Evolutionary conservation across 345 rosid species (phyloP), one percentile per base, ranked within the genome.

Genomic region (Eucalyptus pauciflora): DNA sequence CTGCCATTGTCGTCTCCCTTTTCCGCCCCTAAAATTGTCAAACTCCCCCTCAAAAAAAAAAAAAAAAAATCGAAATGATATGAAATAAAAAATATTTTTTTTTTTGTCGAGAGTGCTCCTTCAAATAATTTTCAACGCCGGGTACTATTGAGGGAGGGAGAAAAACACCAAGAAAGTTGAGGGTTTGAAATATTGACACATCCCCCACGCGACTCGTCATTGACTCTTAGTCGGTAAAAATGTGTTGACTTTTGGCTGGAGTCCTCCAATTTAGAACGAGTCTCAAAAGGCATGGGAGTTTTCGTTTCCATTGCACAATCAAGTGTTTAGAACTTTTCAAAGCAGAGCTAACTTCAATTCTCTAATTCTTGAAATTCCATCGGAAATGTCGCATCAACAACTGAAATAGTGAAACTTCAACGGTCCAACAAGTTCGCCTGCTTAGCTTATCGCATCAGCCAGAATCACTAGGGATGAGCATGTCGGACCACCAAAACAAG

Each of bases 371-470:
- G 83, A 3, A 4, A 64, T n/a, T 64, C 7, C n/a, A n/a, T 29
- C 18, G 3, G 33, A n/a, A n/a, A 15, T n/a, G 76, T 31, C 76
- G 10, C 18, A 5, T 64, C 37, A 33, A 64, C 41, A 33, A 15
- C 18, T 16, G 9, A 64, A 64, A 64, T 8, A 14, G 37, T 15
- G 41, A 64, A n/a, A n/a, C 76, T 7, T n/a, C 31, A 5, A 33
- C 2, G 20, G 76, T 64, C 37, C 37, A 14, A 64, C 33, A 64
- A 14, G 76, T 64, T n/a, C 2, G 0, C 2, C 22, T 15, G 20
- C 41, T 15, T 4, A 15, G 41, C 2, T 7, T 15, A 9, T n/a
- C 1, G 11, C 10, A 0, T 4, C 11, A 64, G 11, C 33, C 0
- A 16, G 1, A n/a, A 15, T 64, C 41, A 29, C 31, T 8, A 52